Base-by-base conservation (phyloP, 495 filamentous ascomycete genomes). In the Penicillium steckii region DNA sequence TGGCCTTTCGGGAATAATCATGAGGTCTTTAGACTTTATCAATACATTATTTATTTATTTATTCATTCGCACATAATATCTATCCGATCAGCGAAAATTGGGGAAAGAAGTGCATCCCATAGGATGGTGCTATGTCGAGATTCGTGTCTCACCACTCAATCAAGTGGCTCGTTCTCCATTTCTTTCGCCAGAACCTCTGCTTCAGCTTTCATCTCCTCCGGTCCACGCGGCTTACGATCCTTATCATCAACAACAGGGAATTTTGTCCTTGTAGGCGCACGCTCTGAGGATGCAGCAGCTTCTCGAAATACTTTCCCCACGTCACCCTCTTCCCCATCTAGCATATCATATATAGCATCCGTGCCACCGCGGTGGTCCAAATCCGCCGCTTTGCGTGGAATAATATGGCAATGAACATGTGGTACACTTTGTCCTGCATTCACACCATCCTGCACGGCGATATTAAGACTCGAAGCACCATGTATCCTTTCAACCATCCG, bases 331-430 rank as follows among this genome's bases (percentile, higher is more conserved):
- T 95, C 90, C 27, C 79, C 83, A 63, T 95, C 91, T 68, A 97
- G 75, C 76, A 86, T 73, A 48, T 84, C 81, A 71, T 97, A 96
- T 44, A 97, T 80, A 55, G 70, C 74, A 73, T 88, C 85, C 22
- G 70, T 78, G 0, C 76, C 80, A 3, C 80, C 83, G 35, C 32
- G 56, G 42, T 71, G 57, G 55, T 78, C 73, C 45, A 85, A 43
- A 73, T 88, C 85, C 18, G 67, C 73, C 48, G 50, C 55, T 58
- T 78, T 79, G 33, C 94, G 73, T 19, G 94, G 94, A 46, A 98
- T 97, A 27, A 97, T 83, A 74, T 98, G 95, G 43, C 88, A 85
- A 71, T 98, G 95, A 12, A 97, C 84, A 73, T 98, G 94, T 8
- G 87, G 74, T 19, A 98, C 91, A 22, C 82, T 88, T 77, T 98